Evolutionary conservation across 768 basidiomycete genomes (phyloP).

Genomic region (Calvatia gigantea): DNA sequence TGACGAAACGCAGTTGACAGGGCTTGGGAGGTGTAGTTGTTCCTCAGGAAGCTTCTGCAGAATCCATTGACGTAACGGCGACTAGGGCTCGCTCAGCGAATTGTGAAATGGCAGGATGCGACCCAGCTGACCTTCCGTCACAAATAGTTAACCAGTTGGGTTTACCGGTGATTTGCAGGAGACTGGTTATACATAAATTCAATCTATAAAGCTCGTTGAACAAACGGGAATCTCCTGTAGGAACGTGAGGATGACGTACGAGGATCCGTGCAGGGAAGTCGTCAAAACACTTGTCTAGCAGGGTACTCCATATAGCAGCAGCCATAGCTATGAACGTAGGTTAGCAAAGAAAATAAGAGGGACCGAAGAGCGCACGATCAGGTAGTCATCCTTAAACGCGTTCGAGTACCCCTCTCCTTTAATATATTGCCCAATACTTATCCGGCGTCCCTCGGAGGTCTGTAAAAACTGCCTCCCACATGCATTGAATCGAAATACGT

Average conservation of each 20-base stretch:
- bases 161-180: constrained; percentile 67
- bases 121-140: constrained; percentile 57
- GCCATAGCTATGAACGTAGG: constrained; percentile 56
- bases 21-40: constrained; percentile 58
- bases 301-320: constrained; percentile 77
- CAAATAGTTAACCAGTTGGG: constrained; percentile 71
- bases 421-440: constrained; percentile 59
- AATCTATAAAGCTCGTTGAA: constrained; percentile 31
- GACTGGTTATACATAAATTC: constrained; percentile 73
- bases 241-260: constrained; percentile 26
- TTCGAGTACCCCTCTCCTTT: constrained; percentile 60
- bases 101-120: neutral
- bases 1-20: constrained; percentile 44
- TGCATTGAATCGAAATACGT: constrained; percentile 70
- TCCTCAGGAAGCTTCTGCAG: constrained; percentile 47
- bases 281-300: constrained; percentile 62
- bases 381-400: constrained; percentile 69
- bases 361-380: constrained; percentile 47
- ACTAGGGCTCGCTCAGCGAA: constrained; percentile 26
- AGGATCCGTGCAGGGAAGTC: constrained; percentile 72
- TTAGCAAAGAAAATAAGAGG: neutral
- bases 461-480: constrained; percentile 51
- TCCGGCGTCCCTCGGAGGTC: constrained; percentile 33
- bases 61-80: constrained; percentile 67
- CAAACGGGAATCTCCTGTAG: neutral